A percentile compares a stretch with the other conserved stretches of the same genome.
Evolutionary conservation across 2,329 filamentous ascomycete genomes (phyloP).

Genomic region (Didymella sp.): DNA sequence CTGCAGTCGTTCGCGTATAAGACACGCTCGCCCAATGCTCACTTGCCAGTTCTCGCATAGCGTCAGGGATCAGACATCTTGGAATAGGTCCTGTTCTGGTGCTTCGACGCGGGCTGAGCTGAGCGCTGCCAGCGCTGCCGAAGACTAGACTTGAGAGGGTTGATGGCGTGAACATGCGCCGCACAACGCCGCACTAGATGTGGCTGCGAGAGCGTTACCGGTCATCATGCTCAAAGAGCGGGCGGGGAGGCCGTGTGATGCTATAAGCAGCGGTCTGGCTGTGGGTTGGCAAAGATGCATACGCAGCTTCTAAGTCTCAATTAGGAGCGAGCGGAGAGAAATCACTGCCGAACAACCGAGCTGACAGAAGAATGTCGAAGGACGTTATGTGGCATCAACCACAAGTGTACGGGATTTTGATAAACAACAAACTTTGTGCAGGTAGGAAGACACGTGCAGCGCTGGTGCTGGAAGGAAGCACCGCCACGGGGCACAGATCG

Average conservation of each 20-base stretch:
- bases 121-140: conserved; percentile 3
- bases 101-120: conserved; percentile 10
- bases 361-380: neutral
- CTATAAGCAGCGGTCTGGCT: conserved; percentile 3
- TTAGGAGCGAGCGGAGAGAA: neutral
- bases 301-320: neutral
- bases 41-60: neutral
- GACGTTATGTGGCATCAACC: neutral
- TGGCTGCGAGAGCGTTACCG: conserved; percentile 5
- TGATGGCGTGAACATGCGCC: conserved; percentile 5
- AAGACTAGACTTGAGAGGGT: conserved; percentile 7
- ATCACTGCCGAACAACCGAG: neutral
- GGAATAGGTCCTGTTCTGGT: conserved; percentile 8
- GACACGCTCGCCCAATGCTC: neutral
- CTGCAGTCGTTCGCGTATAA: conserved; percentile 21
- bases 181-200: conserved; percentile 7
- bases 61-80: neutral
- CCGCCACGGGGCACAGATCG: neutral
- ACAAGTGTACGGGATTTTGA: neutral
- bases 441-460: neutral
- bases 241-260: neutral
- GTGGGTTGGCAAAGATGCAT: neutral
- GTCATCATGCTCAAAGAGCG: neutral
- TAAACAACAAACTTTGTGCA: neutral
- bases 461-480: neutral